phyloP scores from a whole-genome alignment of 768 basidiomycete genomes.

The Pleurotus tuoliensis region DNA sequence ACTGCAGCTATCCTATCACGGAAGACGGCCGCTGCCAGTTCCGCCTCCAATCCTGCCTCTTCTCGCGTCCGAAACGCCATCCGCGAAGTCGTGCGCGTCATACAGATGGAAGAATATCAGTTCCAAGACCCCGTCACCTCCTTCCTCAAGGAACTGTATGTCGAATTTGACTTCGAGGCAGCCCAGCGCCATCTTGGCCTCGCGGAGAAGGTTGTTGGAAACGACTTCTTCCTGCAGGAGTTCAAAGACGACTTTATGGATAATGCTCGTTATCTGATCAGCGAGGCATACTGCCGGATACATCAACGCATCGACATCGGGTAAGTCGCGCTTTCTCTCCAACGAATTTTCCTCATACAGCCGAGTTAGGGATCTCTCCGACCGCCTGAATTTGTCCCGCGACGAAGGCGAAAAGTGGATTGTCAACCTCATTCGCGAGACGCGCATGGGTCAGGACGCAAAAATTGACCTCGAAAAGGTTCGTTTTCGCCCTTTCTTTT shows the following conservation, averaged over 20 bases:
- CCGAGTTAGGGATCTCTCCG: conserved; percentile 74
- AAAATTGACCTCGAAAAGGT: conserved; percentile 98
- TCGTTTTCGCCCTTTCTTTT: conserved; percentile 10
- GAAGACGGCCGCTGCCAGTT: conserved; percentile 56
- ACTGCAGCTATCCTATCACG: conserved; percentile 91
- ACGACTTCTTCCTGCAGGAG: conserved; percentile 92
- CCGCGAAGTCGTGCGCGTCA: conserved; percentile 87
- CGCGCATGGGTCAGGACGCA: conserved; percentile 93
- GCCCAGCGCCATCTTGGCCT: conserved; percentile 79
- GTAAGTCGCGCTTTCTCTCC: conserved; percentile 32
- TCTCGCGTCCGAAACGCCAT: conserved; percentile 85
- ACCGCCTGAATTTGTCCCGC: conserved; percentile 86
- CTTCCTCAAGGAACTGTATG: conserved; percentile 91
- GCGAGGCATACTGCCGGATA: conserved; percentile 96
- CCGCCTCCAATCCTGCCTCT: conserved; percentile 40
- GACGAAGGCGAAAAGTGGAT: conserved; percentile 99
- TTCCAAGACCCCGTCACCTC: conserved; percentile 91
- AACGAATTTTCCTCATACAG: not conserved
- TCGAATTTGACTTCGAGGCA: conserved; percentile 94
- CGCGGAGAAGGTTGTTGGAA: conserved; percentile 78
- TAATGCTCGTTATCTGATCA: conserved; percentile 93
- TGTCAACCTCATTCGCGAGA: conserved; percentile 97
- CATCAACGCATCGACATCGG: conserved; percentile 90
- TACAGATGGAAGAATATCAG: conserved; percentile 94
- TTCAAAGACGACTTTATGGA: conserved; percentile 95